These are phyloP conservation scores for Viola pubescens DNA, from an alignment of 441 rosid species.

Conservation along the genomic window DNA sequence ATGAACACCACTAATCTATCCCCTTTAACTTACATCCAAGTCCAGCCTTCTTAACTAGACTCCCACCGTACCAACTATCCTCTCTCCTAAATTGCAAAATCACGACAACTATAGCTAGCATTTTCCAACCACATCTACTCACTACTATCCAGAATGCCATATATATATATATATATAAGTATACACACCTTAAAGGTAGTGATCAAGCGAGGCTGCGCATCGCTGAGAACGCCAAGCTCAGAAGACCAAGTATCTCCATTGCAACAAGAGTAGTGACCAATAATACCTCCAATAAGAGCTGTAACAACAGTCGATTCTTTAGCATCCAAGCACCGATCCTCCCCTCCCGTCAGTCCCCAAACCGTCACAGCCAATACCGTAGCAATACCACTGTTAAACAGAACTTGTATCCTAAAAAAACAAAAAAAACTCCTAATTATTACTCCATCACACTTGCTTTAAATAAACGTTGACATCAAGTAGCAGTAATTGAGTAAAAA, in stretches of 20 bases:
- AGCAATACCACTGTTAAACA: constrained; percentile 64
- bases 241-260: constrained; percentile 97
- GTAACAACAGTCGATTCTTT: constrained; percentile 44
- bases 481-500: neutral
- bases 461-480: too few relatives aligned
- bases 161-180: constrained; percentile 1
- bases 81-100: too few relatives aligned
- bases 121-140: too few relatives aligned
- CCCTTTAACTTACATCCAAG: too few relatives aligned
- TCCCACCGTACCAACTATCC: too few relatives aligned
- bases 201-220: constrained; percentile 74
- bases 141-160: too few relatives aligned
- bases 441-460: too few relatives aligned
- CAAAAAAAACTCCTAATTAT: too few relatives aligned
- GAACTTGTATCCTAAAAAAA: constrained; percentile 67
- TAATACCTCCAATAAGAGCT: constrained; percentile 66
- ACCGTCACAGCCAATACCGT: constrained; percentile 39
- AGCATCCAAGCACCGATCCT: constrained; percentile 66
- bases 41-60: too few relatives aligned
- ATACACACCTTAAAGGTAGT: constrained; percentile 75
- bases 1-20: too few relatives aligned
- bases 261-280: constrained; percentile 82
- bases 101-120: too few relatives aligned
- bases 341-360: constrained; percentile 47
- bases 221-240: constrained; percentile 85